These are phyloP conservation scores for Globisporangium heterothallicum DNA, from an alignment of 352 stramenopile species.

Conservation along the genomic window DNA sequence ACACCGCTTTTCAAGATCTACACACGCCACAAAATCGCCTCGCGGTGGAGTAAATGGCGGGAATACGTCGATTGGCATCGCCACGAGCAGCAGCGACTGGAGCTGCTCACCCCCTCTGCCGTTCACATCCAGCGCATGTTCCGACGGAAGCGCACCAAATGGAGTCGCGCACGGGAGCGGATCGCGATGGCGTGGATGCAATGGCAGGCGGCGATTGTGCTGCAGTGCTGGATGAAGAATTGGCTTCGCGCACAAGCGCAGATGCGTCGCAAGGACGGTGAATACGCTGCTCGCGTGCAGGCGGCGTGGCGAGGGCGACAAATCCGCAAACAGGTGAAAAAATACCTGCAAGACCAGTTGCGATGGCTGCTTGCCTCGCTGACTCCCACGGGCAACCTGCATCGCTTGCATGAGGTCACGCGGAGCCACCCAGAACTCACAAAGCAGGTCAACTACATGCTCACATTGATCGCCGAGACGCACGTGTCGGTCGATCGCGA, in stretches of 20 bases:
- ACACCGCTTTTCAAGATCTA: conserved; percentile 60
- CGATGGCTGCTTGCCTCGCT: conserved; percentile 37
- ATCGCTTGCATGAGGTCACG: conserved; percentile 49
- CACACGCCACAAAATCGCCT: conserved; percentile 28
- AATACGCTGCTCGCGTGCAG: conserved; percentile 34
- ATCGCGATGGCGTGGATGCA: conserved; percentile 26
- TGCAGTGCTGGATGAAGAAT: conserved; percentile 29
- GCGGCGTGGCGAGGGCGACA: conserved; percentile 38
- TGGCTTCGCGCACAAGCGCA: conserved; percentile 22
- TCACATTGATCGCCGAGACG: conserved; percentile 55
- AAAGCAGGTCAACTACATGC: conserved; percentile 34
- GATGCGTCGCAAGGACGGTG: conserved; percentile 9
- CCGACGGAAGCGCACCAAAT: conserved; percentile 33
- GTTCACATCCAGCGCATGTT: conserved; percentile 60
- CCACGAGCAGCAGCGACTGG: conserved; percentile 29
- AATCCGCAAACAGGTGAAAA: conserved; percentile 32
- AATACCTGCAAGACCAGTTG: conserved; percentile 33
- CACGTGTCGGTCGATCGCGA: conserved; percentile 30
- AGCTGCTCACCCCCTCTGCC: conserved; percentile 35
- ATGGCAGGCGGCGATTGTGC: conserved; percentile 26
- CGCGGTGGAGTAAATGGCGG: conserved; percentile 31
- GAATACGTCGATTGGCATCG: conserved; percentile 40
- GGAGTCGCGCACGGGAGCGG: conserved; percentile 22
- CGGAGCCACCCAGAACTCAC: conserved; percentile 26
- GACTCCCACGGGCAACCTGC: conserved; percentile 51